Evolutionary conservation across 148 eudicot species (phyloP), one percentile per base, ranked within the genome.

Genomic region (Cornus controversa): DNA sequence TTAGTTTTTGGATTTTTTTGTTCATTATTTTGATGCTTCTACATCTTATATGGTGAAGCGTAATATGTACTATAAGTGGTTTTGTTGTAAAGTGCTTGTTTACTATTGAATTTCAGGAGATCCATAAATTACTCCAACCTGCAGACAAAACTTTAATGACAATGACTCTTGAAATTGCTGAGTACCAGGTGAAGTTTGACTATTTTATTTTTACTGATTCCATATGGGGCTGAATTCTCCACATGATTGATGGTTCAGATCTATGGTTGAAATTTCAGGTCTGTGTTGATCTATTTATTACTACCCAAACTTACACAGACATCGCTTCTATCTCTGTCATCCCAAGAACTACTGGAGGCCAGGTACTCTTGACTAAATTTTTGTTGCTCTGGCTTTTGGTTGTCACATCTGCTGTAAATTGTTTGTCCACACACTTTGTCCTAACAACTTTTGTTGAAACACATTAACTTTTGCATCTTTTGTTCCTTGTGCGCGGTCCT

Each of bases 281-380:
- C 79, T 96, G 95, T 53, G 93, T 96, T 73, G 99, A 96, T 78
- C 86, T 91, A 76, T 96, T 93, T 76, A 74, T 96, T 62, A 90
- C 98, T 69, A 84, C 98, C 67, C 99, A 96, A 88, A 87, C 90
- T 74, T 96, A 93, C 68, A 90, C 91, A 5, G 99, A 96, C 83
- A 84, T 93, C 70, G 94, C 99, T 80, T 96, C 99, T 57, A 87
- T 93, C 54, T 91, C 99, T 57, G 92, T 92, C 69, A 89, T 96
- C 76, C 94, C 98, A 78, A 93, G 90, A 82, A 96, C 95, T 73
- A 96, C 99, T 8, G 99, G 99, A 73, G 99, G 99, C 72, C 96
- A 96, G 99, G 99, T 96, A 89, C 65, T 68, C 65, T 29, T 31
- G 16, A 66, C 8, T 22, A 18, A 71, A 66, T 23, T 26, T 65